A percentile compares a stretch with the other conserved stretches of the same genome.
These are phyloP conservation scores for Phytophthora melonis DNA, from an alignment of 352 stramenopile genomes.

Conservation along the genomic window DNA sequence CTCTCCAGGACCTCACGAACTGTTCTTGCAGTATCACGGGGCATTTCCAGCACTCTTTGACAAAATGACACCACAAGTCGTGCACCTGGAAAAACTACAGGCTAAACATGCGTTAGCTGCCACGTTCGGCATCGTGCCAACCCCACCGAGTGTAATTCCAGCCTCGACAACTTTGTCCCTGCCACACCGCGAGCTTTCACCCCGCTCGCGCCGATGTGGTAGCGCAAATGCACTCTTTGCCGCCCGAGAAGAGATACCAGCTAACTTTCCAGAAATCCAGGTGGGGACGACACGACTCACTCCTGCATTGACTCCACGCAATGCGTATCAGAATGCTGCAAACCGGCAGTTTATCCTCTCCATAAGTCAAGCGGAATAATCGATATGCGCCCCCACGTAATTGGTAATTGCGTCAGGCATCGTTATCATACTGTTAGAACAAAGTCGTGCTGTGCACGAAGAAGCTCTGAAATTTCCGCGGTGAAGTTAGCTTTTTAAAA, in stretches of 20 bases:
- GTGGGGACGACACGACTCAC: conserved; percentile 42
- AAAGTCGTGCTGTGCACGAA: no score
- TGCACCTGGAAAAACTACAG: conserved; percentile 32
- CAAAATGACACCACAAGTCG: conserved; percentile 40
- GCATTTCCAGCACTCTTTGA: conserved; percentile 58
- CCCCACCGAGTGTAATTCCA: background rate
- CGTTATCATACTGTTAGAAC: no score
- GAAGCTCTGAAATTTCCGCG: no score
- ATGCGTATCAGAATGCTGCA: conserved; percentile 47
- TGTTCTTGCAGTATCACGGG: conserved; percentile 47
- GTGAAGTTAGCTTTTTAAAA: no score
- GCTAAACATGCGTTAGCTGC: conserved; percentile 36
- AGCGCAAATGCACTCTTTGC: background rate
- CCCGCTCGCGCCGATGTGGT: background rate
- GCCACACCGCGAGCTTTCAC: background rate
- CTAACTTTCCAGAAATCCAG: conserved; percentile 6
- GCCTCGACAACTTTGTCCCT: background rate
- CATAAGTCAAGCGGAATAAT: background rate
- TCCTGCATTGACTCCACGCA: conserved; percentile 55
- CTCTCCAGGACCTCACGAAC: background rate
- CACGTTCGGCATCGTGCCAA: conserved; percentile 41
- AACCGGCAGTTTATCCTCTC: conserved; percentile 55
- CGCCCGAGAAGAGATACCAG: background rate
- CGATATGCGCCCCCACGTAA: no score
- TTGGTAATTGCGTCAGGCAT: no score